Percentiles rank a stretch among this genome's conserved stretches.
Evolutionary conservation across 768 basidiomycete species (phyloP).

Genomic region (Lactarius vividus): DNA sequence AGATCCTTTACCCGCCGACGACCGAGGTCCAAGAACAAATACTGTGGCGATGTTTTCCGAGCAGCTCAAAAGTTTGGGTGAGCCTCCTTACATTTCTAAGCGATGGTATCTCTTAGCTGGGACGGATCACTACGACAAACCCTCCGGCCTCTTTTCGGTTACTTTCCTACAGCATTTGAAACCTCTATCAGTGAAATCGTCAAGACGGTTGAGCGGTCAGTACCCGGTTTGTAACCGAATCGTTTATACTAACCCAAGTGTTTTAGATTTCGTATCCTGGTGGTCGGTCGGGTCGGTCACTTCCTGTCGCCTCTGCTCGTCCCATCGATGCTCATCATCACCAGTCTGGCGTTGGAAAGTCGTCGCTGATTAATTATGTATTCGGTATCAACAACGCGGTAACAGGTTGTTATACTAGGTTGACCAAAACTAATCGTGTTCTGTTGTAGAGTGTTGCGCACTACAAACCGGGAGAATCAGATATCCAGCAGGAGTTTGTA

Average conservation of each 20-base stretch:
- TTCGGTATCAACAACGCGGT: background rate
- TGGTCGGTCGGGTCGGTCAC: background rate
- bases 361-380: background rate
- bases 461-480: background rate
- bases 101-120: background rate
- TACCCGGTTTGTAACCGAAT: background rate
- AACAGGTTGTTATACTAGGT: background rate
- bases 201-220: background rate
- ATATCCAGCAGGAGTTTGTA: background rate
- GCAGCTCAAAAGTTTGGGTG: background rate
- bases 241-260: background rate
- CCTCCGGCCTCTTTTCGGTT: background rate
- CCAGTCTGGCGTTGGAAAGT: constrained; percentile 1
- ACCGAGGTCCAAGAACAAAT: no score
- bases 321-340: background rate
- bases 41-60: no score
- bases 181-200: background rate
- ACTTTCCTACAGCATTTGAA: background rate
- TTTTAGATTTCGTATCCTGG: background rate
- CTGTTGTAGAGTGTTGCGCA: background rate
- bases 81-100: background rate
- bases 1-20: no score
- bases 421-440: background rate
- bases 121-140: background rate
- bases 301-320: background rate